phyloP scores from a whole-genome alignment of 345 rosid genomes.

The Arabidopsis suecica region DNA sequence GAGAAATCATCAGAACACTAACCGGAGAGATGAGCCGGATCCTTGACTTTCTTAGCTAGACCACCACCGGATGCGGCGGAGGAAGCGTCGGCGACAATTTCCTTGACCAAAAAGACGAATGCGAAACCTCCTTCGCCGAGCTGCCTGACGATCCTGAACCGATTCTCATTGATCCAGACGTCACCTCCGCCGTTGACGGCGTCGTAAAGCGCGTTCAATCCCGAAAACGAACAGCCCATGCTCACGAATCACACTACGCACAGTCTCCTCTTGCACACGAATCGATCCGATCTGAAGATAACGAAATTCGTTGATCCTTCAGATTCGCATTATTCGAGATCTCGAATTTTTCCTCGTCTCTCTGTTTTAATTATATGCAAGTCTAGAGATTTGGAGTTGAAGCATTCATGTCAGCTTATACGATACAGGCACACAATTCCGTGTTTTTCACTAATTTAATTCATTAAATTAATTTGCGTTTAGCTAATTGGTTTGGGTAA shows the following conservation, averaged over 20 bases:
- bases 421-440: conserved; percentile 22
- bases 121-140: conserved; percentile 99
- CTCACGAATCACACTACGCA: not conserved
- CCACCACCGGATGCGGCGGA: conserved; percentile 64
- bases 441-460: not conserved
- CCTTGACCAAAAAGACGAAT: conserved; percentile 83
- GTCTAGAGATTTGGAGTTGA: conserved; percentile 27
- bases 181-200: conserved; percentile 91
- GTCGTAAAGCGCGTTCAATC: conserved; percentile 91
- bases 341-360: conserved; percentile 13
- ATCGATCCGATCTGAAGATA: conserved; percentile 31
- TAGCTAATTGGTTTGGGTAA: conserved; percentile 19
- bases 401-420: conserved; percentile 43
- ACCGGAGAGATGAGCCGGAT: conserved; percentile 91
- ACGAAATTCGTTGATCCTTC: conserved; percentile 43
- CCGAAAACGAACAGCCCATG: conserved; percentile 93
- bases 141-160: conserved; percentile 81
- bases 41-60: conserved; percentile 89
- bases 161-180: conserved; percentile 98
- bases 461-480: not conserved
- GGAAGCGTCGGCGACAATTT: conserved; percentile 63
- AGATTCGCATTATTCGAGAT: conserved; percentile 50
- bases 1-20: not conserved
- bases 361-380: conserved; percentile 25
- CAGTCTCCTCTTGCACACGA: not conserved